A percentile compares a stretch with the other conserved stretches of the same genome.
Evolutionary conservation across 352 stramenopile species (phyloP).

Genomic region (Globisporangium orthogonon): DNA sequence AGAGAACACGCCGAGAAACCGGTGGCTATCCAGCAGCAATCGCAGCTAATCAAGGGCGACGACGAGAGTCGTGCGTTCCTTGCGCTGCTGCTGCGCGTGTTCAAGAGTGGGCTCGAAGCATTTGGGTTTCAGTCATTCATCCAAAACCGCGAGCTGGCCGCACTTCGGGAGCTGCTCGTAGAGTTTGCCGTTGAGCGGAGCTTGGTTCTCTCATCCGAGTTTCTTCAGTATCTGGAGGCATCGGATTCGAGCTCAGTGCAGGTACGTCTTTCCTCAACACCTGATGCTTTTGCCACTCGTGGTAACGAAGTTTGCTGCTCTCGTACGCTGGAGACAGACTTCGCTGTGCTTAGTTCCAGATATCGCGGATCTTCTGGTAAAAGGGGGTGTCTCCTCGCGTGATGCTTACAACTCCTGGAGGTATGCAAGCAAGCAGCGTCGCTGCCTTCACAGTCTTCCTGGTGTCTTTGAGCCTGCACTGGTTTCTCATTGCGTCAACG

Average conservation of each 20-base stretch:
- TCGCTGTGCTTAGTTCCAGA: constrained; percentile 2
- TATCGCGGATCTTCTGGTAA: background rate
- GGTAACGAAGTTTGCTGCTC: background rate
- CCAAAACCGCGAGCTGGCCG: background rate
- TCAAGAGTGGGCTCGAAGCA: background rate
- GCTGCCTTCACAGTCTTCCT: background rate
- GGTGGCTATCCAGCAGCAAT: too few relatives aligned
- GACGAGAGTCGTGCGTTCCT: background rate
- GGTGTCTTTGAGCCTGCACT: background rate
- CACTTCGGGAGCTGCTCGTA: constrained; percentile 24
- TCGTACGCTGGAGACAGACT: background rate
- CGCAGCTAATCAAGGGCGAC: background rate
- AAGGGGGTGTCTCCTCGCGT: background rate
- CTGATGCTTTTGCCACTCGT: background rate
- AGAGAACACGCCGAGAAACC: background rate
- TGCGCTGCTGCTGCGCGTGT: constrained; percentile 4
- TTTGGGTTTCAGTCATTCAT: background rate
- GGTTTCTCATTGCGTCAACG: background rate
- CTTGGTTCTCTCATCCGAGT: background rate
- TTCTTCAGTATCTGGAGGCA: background rate
- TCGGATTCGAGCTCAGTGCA: background rate
- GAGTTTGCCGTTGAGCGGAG: constrained; percentile 24
- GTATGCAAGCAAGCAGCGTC: background rate
- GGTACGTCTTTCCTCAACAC: background rate
- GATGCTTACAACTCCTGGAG: constrained; percentile 2